Evolutionary conservation across 2,329 filamentous ascomycete genomes (phyloP).

Genomic region (Neofusicoccum ribis): DNA sequence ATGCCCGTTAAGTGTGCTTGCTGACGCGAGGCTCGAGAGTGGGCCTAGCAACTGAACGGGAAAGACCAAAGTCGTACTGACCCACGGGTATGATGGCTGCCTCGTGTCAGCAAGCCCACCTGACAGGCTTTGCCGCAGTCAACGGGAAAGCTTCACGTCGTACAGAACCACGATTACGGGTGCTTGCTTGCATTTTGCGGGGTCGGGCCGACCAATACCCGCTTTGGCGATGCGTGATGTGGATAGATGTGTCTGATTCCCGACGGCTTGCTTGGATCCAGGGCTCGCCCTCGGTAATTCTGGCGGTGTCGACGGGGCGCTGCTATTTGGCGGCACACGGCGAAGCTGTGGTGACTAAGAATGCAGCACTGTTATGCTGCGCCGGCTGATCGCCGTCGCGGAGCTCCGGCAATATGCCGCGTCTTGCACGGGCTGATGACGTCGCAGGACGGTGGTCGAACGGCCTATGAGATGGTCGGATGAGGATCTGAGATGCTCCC

Average conservation of each 20-base stretch:
- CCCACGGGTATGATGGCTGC: too few relatives aligned
- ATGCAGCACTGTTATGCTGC: not conserved
- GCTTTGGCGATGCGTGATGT: not conserved
- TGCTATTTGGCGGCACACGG: not conserved
- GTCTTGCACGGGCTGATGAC: not conserved
- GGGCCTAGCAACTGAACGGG: too few relatives aligned
- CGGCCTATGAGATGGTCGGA: not conserved
- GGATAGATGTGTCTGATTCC: not conserved
- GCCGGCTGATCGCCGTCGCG: not conserved
- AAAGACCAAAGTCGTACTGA: too few relatives aligned
- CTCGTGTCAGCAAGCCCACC: not conserved
- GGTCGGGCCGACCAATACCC: constrained; percentile 10
- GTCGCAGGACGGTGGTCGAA: not conserved
- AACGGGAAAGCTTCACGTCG: not conserved
- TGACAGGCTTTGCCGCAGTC: not conserved
- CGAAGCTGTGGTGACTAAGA: not conserved
- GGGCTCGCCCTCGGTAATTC: not conserved
- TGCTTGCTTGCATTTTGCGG: constrained; percentile 4
- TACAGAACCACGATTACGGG: not conserved
- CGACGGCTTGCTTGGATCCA: not conserved
- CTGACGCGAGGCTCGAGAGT: too few relatives aligned
- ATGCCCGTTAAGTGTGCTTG: not conserved
- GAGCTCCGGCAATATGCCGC: not conserved
- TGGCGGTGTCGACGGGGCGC: not conserved
- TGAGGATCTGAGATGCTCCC: not conserved